Evolutionary conservation across 2,329 filamentous ascomycete genomes (phyloP).

Genomic region (Colletotrichum incanum): DNA sequence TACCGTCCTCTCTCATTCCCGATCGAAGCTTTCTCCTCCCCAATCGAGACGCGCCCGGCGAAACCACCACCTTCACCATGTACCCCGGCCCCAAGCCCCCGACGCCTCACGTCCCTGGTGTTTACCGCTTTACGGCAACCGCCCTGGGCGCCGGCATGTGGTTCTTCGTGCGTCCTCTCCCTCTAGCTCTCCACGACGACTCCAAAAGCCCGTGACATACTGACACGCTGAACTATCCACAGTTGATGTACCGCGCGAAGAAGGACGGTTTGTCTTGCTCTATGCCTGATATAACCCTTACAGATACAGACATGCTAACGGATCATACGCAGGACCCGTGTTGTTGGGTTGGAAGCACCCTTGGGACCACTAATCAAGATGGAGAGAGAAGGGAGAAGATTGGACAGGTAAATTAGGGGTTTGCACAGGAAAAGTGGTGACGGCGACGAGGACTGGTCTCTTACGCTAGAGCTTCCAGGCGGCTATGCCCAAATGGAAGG

Average conservation of each 20-base stretch:
- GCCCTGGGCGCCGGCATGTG: conserved; percentile 96
- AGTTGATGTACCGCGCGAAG: conserved; percentile 97
- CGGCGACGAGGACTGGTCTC: background rate
- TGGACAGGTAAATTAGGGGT: background rate
- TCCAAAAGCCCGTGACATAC: conserved; percentile 33
- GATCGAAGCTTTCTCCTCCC: conserved; percentile 1
- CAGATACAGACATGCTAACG: background rate
- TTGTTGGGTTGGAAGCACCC: conserved; percentile 96
- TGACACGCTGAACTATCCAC: conserved; percentile 42
- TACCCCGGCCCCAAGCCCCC: conserved; percentile 55
- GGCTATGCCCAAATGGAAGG: background rate
- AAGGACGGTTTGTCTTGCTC: conserved; percentile 79
- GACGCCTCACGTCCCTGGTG: conserved; percentile 65
- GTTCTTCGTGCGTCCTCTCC: conserved; percentile 87
- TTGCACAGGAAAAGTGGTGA: background rate
- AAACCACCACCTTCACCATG: conserved; percentile 22
- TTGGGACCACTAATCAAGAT: conserved; percentile 84
- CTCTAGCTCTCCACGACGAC: background rate
- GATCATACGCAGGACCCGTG: conserved; percentile 71
- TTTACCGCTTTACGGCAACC: conserved; percentile 91
- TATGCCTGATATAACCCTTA: background rate
- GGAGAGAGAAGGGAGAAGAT: background rate
- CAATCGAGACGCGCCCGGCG: conserved; percentile 18
- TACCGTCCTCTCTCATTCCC: background rate
- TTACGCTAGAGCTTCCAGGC: background rate